Evolutionary conservation across 176 grass and related monocot species (phyloP), one percentile per base, ranked within the genome.

Genomic region (Chrysopogon serrulatus): DNA sequence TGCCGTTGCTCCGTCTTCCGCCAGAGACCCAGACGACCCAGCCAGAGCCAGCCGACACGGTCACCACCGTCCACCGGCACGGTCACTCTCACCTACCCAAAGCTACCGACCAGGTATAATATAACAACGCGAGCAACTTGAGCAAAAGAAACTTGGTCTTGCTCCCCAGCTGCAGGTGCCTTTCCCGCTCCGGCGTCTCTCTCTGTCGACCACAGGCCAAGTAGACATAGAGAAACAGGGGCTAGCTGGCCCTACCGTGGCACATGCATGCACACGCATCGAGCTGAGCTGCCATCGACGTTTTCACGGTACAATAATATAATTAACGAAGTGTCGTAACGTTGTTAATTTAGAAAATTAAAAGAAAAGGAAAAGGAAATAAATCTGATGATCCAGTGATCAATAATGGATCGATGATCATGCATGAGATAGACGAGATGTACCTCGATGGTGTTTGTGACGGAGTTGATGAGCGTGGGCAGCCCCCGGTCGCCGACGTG

Each of bases 401-500:
- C 49, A 1, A 48, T 17, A 48, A 48, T n/a, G n/a, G n/a, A n/a
- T n/a, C n/a, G 14, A 17, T 48, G 15, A 5, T 48, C 45, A 48
- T 45, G 13, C 43, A 45, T 14, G 43, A n/a, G n/a, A n/a, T n/a
- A n/a, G n/a, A n/a, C n/a, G n/a, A n/a, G n/a, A n/a, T n/a, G n/a
- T n/a, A n/a, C 94, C 94, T 97, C 94, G 75, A 97, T 3, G 15
- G 81, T 88, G 78, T 97, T 97, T 9, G 84, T 90, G 62, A 85
- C 73, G 79, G 90, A 87, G 85, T 97, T 97, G 73, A 92, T 1
- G 79, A 97, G 48, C 8, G 94, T 94, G 43, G 94, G 94, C 0
- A 97, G 74, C 0, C 92, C 94, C 4, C 90, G 66, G 85, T 73
- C 73, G 64, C 94, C 94, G 60, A 97, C 92, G 41, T 41, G 90